Evolutionary conservation across 2,329 filamentous ascomycete genomes (phyloP).

Genomic region (Metarhizium robertsii): DNA sequence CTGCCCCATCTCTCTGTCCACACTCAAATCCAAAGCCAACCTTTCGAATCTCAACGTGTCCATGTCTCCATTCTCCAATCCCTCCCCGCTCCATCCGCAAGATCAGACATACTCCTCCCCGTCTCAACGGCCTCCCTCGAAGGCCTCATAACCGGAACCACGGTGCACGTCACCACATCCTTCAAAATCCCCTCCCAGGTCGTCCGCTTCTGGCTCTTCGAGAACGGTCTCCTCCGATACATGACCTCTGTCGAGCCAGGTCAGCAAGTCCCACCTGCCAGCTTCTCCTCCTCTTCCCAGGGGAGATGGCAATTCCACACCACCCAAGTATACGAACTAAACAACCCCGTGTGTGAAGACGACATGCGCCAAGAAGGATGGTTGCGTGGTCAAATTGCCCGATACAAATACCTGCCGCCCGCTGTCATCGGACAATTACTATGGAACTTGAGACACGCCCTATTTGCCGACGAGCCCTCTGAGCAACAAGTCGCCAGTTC

Average conservation of each 20-base stretch:
- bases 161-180: slow-evolving; percentile 45
- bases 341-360: slow-evolving; percentile 44
- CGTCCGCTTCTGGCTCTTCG: slow-evolving; percentile 54
- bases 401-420: slow-evolving; percentile 45
- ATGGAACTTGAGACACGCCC: slow-evolving; percentile 46
- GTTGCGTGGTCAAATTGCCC: slow-evolving; percentile 38
- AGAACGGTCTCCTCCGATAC: slow-evolving; percentile 43
- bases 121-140: slow-evolving; percentile 37
- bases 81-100: slow-evolving; percentile 37
- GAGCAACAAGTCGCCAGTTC: slow-evolving; percentile 1
- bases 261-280: slow-evolving; percentile 21
- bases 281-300: slow-evolving; percentile 16
- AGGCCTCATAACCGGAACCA: slow-evolving; percentile 37
- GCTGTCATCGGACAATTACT: slow-evolving; percentile 48
- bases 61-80: slow-evolving; percentile 37
- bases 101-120: slow-evolving; percentile 46
- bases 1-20: slow-evolving; percentile 13
- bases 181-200: slow-evolving; percentile 47
- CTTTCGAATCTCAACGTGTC: slow-evolving; percentile 38
- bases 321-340: slow-evolving; percentile 49
- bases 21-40: slow-evolving; percentile 19
- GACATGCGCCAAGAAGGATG: slow-evolving; percentile 47
- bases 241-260: slow-evolving; percentile 46
- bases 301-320: slow-evolving; percentile 19
- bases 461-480: slow-evolving; percentile 22